Evolutionary conservation across 2,329 filamentous ascomycete species (phyloP), one percentile per base, ranked within the genome.

Genomic region (Colletotrichum abscissum): DNA sequence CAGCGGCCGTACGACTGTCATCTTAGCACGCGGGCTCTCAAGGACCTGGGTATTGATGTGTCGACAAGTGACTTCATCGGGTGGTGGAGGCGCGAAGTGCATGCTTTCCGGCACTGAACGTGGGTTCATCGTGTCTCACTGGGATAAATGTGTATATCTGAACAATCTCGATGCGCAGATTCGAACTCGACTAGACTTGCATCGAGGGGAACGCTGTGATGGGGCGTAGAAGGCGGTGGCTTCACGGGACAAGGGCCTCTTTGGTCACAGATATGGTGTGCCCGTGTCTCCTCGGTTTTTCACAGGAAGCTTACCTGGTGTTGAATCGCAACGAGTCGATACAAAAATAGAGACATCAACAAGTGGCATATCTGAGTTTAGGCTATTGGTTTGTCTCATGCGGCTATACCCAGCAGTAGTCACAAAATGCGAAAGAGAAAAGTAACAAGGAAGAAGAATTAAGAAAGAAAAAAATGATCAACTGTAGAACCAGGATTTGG

Each of bases 1-100:
- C 90, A 95, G 83, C 88, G 95, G 75, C 95, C 95, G 14, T 98
- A 94, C 80, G 95, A 98, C 83, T 96, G 93, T 77, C 95, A 98
- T 82, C 85, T 98, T 58, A 95, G 94, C 78, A 98, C 93, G 9
- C 90, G 89, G 82, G 90, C 86, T 52, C 83, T 98, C 75, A 90
- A 90, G 80, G 90, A 94, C 16, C 80, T 97, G 74, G 94, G 91
- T 0, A 93, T 98, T 75, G 88, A 93, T 78, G 90, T 96, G 69
- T 86, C 88, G 58, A 94, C 94, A 0, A 89, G 92, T 78, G 90
- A 95, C 77, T 98, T 98, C 80, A 86, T 86, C 58, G 91, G 87
- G 19, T 98, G 95, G 95, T 98, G 95, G 95, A 87, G 89, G 78
- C 86, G 90, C 74, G 87, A 92, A 77, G 84, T 90, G 64, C 85